Evolutionary conservation across 148 eudicot species (phyloP), one percentile per base, ranked within the genome.

Genomic region (Beta vulgaris): DNA sequence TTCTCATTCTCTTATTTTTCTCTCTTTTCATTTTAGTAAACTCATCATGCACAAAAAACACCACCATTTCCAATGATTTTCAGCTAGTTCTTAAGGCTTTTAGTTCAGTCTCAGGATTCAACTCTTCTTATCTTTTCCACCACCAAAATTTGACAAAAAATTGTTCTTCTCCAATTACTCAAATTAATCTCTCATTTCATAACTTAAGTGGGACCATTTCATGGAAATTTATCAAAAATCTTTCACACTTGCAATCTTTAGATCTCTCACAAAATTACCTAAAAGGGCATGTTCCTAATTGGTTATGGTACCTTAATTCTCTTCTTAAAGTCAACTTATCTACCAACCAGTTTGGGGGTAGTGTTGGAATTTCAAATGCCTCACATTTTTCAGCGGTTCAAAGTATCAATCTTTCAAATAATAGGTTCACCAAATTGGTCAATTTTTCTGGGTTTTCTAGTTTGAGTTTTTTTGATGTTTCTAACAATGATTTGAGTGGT

Each of bases 231-330:
- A 73, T 95, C 25, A 80, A 42, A 23, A 88, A 90, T 79, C 73
- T 95, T n/a, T 26, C 98, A 26, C 77, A 74, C 4, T 84, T 95
- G 57, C 82, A 76, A 7, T 42, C 79, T 31, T 31, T 95, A 12
- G 93, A 92, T 80, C 90, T 95, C 75, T 95, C 98, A 63, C 78
- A 81, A 75, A 95, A 95, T 75, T 72, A 75, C 48, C 87, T 93
- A 10, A 70, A 83, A 60, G 98, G 98, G 76, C 84, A 84, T 69
- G 72, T 95, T n/a, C 89, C 97, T 0, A 34, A 70, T 32, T 82
- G 84, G 80, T 51, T 88, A 12, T 94, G 88, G 90, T 75, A 83
- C 36, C 77, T 77, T 35, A 82, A 74, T 2, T 55, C 79, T 11
- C 72, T 95, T 3, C 62, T 55, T 6, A 46, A 72, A 51, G 63